A percentile compares a stretch with the other conserved stretches of the same genome.
Conservation (phyloP, 176 grass and related monocot genomes). For the Oryza meridionalis region DNA sequence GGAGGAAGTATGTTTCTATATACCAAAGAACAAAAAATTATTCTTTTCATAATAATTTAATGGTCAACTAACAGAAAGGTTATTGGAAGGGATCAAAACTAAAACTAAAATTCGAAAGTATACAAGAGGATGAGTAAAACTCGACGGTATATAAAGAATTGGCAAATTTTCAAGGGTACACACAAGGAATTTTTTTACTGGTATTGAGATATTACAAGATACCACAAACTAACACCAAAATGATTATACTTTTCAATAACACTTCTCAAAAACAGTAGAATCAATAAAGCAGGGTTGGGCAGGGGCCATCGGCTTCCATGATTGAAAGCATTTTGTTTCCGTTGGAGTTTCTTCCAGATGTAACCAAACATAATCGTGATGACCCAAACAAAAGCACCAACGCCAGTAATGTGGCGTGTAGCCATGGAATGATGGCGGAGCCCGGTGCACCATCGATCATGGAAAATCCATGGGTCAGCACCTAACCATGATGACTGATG, state of each 20-base stretch:
- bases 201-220: not conserved
- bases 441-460: slow-evolving; percentile 2
- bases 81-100: too few relatives aligned
- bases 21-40: too few relatives aligned
- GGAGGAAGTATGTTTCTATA: too few relatives aligned
- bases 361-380: slow-evolving; percentile 14
- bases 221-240: not conserved
- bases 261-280: not conserved
- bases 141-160: too few relatives aligned
- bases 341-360: slow-evolving; percentile 25
- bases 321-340: slow-evolving; percentile 1
- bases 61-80: too few relatives aligned
- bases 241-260: not conserved
- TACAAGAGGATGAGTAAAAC: too few relatives aligned
- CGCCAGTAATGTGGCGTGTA: not conserved
- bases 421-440: slow-evolving; percentile 5
- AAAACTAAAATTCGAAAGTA: too few relatives aligned
- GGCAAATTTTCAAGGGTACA: too few relatives aligned
- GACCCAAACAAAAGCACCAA: not conserved
- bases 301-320: not conserved
- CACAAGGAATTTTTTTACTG: too few relatives aligned
- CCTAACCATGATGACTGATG: slow-evolving; percentile 15
- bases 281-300: not conserved
- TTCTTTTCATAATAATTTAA: too few relatives aligned
- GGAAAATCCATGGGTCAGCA: slow-evolving; percentile 5